Base-by-base conservation (phyloP, 257 asterid species). In the Ilex asprella region DNA sequence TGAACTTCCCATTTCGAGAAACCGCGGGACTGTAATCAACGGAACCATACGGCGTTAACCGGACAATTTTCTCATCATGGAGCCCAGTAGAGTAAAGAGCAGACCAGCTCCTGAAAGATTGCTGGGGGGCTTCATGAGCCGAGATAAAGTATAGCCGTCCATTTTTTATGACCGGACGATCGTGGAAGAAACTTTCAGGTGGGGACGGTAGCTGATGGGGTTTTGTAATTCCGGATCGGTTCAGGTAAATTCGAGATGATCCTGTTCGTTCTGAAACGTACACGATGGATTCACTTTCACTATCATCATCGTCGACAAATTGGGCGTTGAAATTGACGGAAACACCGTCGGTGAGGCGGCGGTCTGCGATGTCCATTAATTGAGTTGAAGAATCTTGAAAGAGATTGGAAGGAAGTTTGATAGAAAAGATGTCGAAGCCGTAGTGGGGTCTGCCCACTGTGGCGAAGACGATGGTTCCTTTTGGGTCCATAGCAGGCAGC, bases 361-460 rank as follows among this genome's bases (percentile, higher is more conserved):
- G 75, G 57, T 82, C 83, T 55, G 73, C 5, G 70, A 64, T 54
- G 15, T 12, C 31, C 7, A 60, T 44, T 3, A 14, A 30, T 15
- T 50, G 57, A 14, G 13, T 43, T 14, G 8, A 9, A 10, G 15
- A 12, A 14, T 64, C 39, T 21, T 21, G 27, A 21, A 21, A 21
- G 51, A 69, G 53, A 1, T 39, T 49, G 14, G 75, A 16, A 0
- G 86, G 81, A 27, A 83, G 80, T 2, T 51, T 56, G 65, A 85
- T 72, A 63, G 82, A 79, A 80, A 88, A 91, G 41, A 91, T 53
- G 46, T 91, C 96, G 70, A 91, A 91, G 74, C 96, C 95, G 69
- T 86, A 86, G 10, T 68, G 32, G 55, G 78, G 50, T 43, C 89
- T 74, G 69, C 89, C 98, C 0, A 88, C 79, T 49, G 91, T 69